Conservation (phyloP, 805 yeast genomes). For the Yarrowia deformans region DNA sequence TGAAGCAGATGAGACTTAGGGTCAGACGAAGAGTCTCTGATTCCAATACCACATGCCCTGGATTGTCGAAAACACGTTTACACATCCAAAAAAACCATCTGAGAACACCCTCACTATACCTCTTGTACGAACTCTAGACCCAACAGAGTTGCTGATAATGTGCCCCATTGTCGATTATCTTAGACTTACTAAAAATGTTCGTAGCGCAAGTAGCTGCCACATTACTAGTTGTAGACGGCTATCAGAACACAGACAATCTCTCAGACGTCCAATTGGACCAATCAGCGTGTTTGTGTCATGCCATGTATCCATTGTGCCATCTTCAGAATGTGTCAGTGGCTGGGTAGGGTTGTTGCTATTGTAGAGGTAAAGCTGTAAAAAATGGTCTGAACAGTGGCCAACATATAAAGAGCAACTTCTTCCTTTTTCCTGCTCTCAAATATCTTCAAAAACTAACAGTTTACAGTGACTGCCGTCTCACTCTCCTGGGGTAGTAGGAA, state of each 20-base stretch:
- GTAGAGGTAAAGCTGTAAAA: too few species aligned
- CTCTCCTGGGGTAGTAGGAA: not conserved
- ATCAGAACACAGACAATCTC: too few species aligned
- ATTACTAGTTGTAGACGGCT: not conserved
- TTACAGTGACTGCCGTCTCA: not conserved
- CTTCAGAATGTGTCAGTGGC: not conserved
- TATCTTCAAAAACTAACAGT: too few species aligned
- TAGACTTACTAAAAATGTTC: not conserved
- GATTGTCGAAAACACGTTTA: too few species aligned
- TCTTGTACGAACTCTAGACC: not conserved
- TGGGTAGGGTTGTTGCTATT: not conserved
- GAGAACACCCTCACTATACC: not conserved
- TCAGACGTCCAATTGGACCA: not conserved
- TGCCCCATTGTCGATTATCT: constrained; percentile 5
- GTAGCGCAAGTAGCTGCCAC: not conserved
- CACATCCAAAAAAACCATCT: too few species aligned
- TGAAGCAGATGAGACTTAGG: not conserved
- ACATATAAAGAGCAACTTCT: too few species aligned
- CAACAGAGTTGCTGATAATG: constrained; percentile 1
- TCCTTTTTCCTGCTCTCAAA: not conserved
- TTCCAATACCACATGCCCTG: too few species aligned
- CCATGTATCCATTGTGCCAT: not conserved
- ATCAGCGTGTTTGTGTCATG: not conserved
- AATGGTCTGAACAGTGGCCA: too few species aligned
- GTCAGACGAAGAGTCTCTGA: not conserved